Percentiles rank a stretch among this genome's conserved stretches.
Conservation (phyloP, 164 flowering plant species). For the Piper longum region DNA sequence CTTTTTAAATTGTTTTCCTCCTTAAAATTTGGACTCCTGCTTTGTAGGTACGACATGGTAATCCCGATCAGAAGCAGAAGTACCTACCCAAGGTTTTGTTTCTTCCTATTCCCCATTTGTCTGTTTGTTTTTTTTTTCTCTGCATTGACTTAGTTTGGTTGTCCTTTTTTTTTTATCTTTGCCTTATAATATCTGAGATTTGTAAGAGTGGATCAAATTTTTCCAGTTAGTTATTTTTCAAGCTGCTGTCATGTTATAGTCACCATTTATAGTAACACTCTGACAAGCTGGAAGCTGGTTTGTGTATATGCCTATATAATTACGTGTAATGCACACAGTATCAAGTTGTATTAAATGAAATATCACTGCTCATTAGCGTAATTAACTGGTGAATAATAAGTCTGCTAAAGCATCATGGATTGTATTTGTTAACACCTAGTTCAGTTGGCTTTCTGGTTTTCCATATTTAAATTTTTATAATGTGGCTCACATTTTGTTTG, state of each 20-base stretch:
- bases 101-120: not conserved
- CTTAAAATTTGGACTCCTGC: conserved; percentile 1
- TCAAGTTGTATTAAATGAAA: too few species aligned
- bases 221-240: too few species aligned
- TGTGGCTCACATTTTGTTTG: conserved; percentile 10
- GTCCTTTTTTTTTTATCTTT: not conserved
- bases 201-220: not conserved
- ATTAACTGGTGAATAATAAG: too few species aligned
- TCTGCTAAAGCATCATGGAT: too few species aligned
- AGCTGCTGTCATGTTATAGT: too few species aligned
- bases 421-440: not conserved
- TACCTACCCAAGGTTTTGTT: conserved; percentile 79
- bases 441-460: not conserved
- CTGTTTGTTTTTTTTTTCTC: not conserved
- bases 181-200: too few species aligned
- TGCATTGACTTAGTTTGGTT: not conserved
- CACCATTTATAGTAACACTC: too few species aligned
- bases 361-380: too few species aligned
- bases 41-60: conserved; percentile 81
- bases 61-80: conserved; percentile 69
- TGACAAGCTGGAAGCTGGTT: too few species aligned
- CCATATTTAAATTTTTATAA: not conserved
- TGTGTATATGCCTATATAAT: too few species aligned
- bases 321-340: too few species aligned
- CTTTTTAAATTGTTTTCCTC: not conserved